Base-by-base conservation (phyloP, 495 filamentous ascomycete genomes). In the Aspergillus hancockii region DNA sequence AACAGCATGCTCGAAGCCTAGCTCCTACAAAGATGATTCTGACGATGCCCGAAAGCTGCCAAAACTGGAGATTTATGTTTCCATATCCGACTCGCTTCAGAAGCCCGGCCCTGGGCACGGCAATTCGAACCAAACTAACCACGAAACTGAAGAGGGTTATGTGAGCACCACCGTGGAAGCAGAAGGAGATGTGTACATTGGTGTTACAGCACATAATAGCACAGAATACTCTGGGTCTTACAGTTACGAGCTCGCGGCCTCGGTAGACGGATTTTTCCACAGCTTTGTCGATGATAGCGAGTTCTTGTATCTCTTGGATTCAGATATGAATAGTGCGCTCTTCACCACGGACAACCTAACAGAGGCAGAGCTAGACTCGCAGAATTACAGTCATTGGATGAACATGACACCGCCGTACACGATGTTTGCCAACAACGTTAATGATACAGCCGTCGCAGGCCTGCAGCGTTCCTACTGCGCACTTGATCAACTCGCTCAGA, bases 171-270 rank as follows among this genome's bases (percentile, higher is more conserved):
- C 54, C 13, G n/a, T 73, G 14, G 50, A 61, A 9, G 76, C 83
- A 2, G 77, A 78, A 3, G 75, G 74, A 12, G 83, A 90, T 65
- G 77, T 96, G 18, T 96, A 87, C 66, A 81, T 98, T 36, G 86
- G 85, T 3, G 79, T 99, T 1, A 77, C 79, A 28, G 92, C 91
- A 3, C 87, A 88, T 0, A 77, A 83, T 21, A 72, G 84, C 6
- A 78, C 84, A 1, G 63, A 70, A 8, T 90, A 83, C 59, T 69
- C 70, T 0, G 86, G 86, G 9, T 70, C 66, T 2, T 98, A 89
- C 71, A 88, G 84, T 58, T 93, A 91, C 65, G 77, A 93, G 63
- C 73, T 99, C 6, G 90, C 90, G 2, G 87, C 85, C n/a, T 97
- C 94, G 8, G 88, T 87, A 40, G 89, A 95, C 61, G 80, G 64